Percentiles rank a stretch among this genome's conserved stretches.
phyloP scores from a whole-genome alignment of 805 yeast genomes.

The Candida krabiensis region DNA sequence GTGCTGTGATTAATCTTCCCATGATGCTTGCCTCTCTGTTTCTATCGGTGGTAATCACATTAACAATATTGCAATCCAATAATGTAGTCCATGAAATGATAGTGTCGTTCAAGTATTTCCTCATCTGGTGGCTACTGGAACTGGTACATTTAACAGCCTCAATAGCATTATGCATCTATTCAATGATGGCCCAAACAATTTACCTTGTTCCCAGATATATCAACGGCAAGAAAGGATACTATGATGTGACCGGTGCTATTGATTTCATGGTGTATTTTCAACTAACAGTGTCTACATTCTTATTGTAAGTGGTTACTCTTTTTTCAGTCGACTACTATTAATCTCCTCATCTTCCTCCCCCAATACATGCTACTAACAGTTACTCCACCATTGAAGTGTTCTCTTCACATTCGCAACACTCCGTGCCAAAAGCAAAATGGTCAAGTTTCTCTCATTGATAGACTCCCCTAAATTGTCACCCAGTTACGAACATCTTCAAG shows the following conservation, averaged over 20 bases:
- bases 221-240: slow-evolving; percentile 6
- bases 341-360: too few species aligned
- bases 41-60: slow-evolving; percentile 9
- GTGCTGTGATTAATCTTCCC: slow-evolving; percentile 7
- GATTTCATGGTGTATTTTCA: slow-evolving; percentile 16
- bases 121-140: slow-evolving; percentile 17
- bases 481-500: too few species aligned
- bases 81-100: slow-evolving; percentile 13
- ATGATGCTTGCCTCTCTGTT: slow-evolving; percentile 10
- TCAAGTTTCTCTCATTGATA: slow-evolving; percentile 2
- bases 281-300: slow-evolving; percentile 4
- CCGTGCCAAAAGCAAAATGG: slow-evolving; percentile 9
- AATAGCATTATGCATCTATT: slow-evolving; percentile 8
- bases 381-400: slow-evolving; percentile 1
- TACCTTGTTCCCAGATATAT: slow-evolving; percentile 7
- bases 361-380: slow-evolving; percentile 1
- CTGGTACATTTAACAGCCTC: slow-evolving; percentile 11
- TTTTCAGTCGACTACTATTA: too few species aligned
- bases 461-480: too few species aligned
- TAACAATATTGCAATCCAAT: slow-evolving; percentile 8
- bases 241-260: slow-evolving; percentile 10
- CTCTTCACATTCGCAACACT: slow-evolving; percentile 12
- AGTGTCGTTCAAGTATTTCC: slow-evolving; percentile 14
- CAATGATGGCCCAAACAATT: slow-evolving; percentile 4
- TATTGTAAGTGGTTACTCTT: slow-evolving; percentile 9